Evolutionary conservation across 371 early-diverging fungal species (phyloP).

Genomic region (Mucor irregularis): DNA sequence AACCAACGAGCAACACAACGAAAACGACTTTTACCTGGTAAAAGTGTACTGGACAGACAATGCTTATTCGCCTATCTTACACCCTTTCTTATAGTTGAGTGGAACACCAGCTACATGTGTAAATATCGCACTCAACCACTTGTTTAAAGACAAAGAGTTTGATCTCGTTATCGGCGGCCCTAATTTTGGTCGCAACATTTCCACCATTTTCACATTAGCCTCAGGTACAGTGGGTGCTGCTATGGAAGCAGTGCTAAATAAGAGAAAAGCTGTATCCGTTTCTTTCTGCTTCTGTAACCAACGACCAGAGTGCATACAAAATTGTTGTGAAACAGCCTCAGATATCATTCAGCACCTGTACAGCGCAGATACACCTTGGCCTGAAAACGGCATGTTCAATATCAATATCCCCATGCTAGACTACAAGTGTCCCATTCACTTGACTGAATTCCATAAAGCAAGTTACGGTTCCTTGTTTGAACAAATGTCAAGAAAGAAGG

Average conservation of each 20-base stretch:
- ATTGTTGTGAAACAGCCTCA: conserved; percentile 37
- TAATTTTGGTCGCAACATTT: conserved; percentile 45
- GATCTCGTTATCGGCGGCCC: conserved; percentile 50
- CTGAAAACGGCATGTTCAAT: conserved; percentile 36
- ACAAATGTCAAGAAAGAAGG: conserved; percentile 19
- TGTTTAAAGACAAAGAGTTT: conserved; percentile 37
- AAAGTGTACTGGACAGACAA: neutral
- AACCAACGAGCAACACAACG: conserved; percentile 19
- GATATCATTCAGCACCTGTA: conserved; percentile 36
- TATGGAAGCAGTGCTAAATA: conserved; percentile 39
- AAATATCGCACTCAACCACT: conserved; percentile 42
- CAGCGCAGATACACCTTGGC: conserved; percentile 30
- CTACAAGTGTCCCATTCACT: conserved; percentile 32
- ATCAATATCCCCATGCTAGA: conserved; percentile 44
- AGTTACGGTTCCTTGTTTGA: conserved; percentile 36
- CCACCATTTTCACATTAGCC: conserved; percentile 40
- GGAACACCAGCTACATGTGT: conserved; percentile 50
- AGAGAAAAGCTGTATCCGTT: conserved; percentile 40
- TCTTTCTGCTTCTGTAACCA: conserved; percentile 43
- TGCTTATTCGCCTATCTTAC: no score
- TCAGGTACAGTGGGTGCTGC: conserved; percentile 52
- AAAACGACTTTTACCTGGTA: conserved; percentile 41
- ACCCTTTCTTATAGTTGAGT: conserved; percentile 25
- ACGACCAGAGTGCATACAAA: conserved; percentile 23
- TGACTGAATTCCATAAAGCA: conserved; percentile 35